Percentiles rank a stretch among this genome's conserved stretches.
Evolutionary conservation across 164 flowering plant genomes (phyloP).

Genomic region (Pachysandra terminalis): DNA sequence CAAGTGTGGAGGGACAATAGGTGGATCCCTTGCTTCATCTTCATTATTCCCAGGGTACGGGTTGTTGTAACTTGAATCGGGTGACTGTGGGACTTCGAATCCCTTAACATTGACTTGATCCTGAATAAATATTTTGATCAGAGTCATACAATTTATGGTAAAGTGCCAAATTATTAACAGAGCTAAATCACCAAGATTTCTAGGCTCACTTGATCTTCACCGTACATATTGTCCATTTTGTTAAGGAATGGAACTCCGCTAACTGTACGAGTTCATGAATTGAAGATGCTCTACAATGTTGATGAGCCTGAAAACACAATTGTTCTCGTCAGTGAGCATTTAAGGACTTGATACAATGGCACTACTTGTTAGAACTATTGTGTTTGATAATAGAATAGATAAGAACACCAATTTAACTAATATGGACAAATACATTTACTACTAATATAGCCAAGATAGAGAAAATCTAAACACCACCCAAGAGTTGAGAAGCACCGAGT

Average conservation of each 20-base stretch:
- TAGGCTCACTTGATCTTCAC: slow-evolving; percentile 41
- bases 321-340: neutral
- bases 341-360: too few species aligned
- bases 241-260: neutral
- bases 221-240: slow-evolving; percentile 39
- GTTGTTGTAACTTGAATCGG: slow-evolving; percentile 83
- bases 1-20: slow-evolving; percentile 73
- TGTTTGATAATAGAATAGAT: too few species aligned
- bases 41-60: slow-evolving; percentile 55
- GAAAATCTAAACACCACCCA: too few species aligned
- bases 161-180: neutral
- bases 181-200: neutral
- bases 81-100: slow-evolving; percentile 84
- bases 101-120: slow-evolving; percentile 72
- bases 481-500: too few species aligned
- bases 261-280: slow-evolving; percentile 8
- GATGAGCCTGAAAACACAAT: slow-evolving; percentile 16
- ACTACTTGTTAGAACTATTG: too few species aligned
- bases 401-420: too few species aligned
- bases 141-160: neutral
- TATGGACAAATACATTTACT: too few species aligned
- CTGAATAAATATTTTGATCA: slow-evolving; percentile 31
- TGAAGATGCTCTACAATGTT: neutral
- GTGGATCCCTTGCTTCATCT: slow-evolving; percentile 85
- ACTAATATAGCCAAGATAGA: too few species aligned